Percentiles rank a stretch among this genome's conserved stretches.
phyloP scores from a whole-genome alignment of 192 early-diverging fungal genomes.

The Entomortierella beljakovae region DNA sequence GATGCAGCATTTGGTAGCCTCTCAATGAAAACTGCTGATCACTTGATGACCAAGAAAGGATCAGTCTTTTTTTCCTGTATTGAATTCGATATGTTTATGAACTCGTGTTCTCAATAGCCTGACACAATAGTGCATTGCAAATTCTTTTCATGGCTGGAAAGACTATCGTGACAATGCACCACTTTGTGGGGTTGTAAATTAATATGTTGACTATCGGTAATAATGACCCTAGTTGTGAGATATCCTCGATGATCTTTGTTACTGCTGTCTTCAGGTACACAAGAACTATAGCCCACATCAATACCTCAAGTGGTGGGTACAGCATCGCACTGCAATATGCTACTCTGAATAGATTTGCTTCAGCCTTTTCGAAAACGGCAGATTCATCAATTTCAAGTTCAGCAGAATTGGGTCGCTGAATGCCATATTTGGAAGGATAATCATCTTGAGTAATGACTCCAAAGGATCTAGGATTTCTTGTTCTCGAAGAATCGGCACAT shows the following conservation, averaged over 20 bases:
- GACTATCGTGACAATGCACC: too few relatives aligned
- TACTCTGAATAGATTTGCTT: not conserved
- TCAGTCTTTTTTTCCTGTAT: too few relatives aligned
- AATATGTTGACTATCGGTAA: not conserved
- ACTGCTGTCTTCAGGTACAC: not conserved
- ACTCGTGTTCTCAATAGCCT: too few relatives aligned
- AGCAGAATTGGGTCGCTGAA: not conserved
- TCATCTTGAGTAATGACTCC: not conserved
- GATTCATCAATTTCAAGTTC: not conserved
- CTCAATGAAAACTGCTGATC: too few relatives aligned
- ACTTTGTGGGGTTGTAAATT: not conserved
- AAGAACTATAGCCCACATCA: not conserved
- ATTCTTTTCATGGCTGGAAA: too few relatives aligned
- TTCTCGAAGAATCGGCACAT: too few relatives aligned
- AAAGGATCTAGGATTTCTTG: not conserved
- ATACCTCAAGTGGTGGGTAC: not conserved
- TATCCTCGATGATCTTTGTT: not conserved
- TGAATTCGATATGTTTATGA: too few relatives aligned
- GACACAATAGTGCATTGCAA: too few relatives aligned
- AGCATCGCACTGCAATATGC: not conserved
- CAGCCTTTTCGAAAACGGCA: not conserved
- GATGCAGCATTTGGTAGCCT: too few relatives aligned
- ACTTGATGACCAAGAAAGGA: too few relatives aligned
- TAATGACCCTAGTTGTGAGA: not conserved
- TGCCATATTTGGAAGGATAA: not conserved